Base-by-base conservation (phyloP, 2,329 filamentous ascomycete genomes). In the Lasiodiplodia theobromae region DNA sequence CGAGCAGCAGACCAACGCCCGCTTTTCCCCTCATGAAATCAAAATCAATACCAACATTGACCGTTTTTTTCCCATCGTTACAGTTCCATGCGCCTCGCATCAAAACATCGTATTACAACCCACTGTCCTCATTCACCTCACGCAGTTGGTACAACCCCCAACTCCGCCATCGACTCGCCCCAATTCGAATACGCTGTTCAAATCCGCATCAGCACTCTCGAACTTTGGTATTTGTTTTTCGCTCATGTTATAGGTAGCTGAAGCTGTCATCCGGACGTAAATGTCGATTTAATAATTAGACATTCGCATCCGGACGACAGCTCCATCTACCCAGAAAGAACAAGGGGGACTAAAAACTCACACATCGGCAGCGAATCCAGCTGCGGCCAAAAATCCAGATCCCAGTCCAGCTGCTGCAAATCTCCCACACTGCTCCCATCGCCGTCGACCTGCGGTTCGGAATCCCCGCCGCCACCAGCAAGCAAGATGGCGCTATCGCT, bases 341-440 rank as follows among this genome's bases (percentile, higher is more conserved):
- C 10, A 16, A 38, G 34, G 10, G 34, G 4, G 21, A 18, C 16
- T 6, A 58, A 31, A 60, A 18, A 62, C 58, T 49, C 25, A 62
- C 58, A 62, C 66, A 68, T 52, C 6, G 66, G 66, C 47, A 68
- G n/a, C 47, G 66, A 57, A 14, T 68, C 66, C 31, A 68, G 31
- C 56, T 53, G 54, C 31, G 44, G 54, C 66, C 66, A 68, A 18
- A 68, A 68, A 21, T 64, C 60, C 47, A 64, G 14, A 52, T 64
- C 60, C 60, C 44, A 64, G 21, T 64, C 60, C 47, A 64, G 12
- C 60, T 52, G 44, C 60, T 64, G 44, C 31, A 64, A 2, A 23
- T 52, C 60, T 18, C 60, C 60, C 1, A 51, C 60, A 21, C 60
- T 38, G 14, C 60, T 64, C 12, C 57, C 28, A 1, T 64, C 60